Evolutionary conservation across 23 red algal species (phyloP).

Genomic region (Gracilaria vermiculophylla): DNA sequence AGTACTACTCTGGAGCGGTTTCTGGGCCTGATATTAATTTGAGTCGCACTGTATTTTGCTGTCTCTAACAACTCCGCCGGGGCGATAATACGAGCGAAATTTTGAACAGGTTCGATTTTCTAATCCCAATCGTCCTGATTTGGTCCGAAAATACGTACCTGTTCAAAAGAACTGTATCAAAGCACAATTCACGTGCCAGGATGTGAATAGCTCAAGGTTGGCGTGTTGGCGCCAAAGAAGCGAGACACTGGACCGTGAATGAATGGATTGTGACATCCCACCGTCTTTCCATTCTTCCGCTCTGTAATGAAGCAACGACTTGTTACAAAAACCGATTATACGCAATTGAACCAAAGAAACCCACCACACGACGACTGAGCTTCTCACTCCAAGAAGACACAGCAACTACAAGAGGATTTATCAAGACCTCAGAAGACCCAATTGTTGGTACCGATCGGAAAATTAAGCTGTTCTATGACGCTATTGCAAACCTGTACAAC

Average conservation of each 20-base stretch:
- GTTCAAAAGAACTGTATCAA: background rate
- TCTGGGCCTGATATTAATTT: too few relatives aligned
- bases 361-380: background rate
- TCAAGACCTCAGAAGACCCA: background rate
- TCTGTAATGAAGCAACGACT: too few relatives aligned
- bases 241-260: too few relatives aligned
- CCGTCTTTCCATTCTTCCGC: too few relatives aligned
- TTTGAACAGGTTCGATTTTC: background rate
- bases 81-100: background rate
- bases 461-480: background rate
- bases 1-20: too few relatives aligned
- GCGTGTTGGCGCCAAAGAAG: background rate
- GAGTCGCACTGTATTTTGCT: too few relatives aligned
- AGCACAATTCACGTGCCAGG: background rate
- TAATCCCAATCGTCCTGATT: background rate
- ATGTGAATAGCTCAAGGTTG: background rate
- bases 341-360: constrained; percentile 15
- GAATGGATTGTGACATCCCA: too few relatives aligned
- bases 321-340: background rate
- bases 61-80: background rate
- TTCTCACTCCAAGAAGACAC: background rate
- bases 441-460: constrained; percentile 33
- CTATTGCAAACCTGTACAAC: background rate
- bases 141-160: background rate
- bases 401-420: background rate